Conservation (phyloP, 1,284 basidiomycete species). For the Austropuccinia psidii region DNA sequence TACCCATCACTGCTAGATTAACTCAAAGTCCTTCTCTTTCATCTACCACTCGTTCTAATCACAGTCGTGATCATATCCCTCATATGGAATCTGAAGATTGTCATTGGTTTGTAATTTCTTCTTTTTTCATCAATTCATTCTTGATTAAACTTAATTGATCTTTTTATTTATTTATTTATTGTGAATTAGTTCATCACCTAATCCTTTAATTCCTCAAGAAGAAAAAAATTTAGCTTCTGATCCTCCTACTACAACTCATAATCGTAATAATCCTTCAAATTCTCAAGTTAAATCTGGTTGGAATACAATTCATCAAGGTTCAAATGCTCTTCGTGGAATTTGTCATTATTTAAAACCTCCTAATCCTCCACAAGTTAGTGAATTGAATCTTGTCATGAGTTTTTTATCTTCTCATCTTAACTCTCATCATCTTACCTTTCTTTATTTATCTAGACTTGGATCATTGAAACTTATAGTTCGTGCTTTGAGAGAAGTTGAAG, state of each 20-base stretch:
- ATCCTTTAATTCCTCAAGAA: too few relatives aligned
- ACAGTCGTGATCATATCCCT: slow-evolving; percentile 30
- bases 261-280: too few relatives aligned
- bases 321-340: slow-evolving; percentile 21
- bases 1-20: slow-evolving; percentile 87
- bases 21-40: slow-evolving; percentile 57
- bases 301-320: slow-evolving; percentile 2
- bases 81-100: slow-evolving; percentile 35
- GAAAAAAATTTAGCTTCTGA: too few relatives aligned
- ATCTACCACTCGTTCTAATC: slow-evolving; percentile 13
- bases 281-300: too few relatives aligned
- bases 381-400: not conserved
- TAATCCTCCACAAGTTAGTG: slow-evolving; percentile 55
- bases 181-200: too few relatives aligned
- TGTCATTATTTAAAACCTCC: slow-evolving; percentile 39
- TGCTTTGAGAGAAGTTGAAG: slow-evolving; percentile 76
- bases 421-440: slow-evolving; percentile 1
- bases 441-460: slow-evolving; percentile 61
- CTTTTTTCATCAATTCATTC: too few relatives aligned
- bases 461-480: slow-evolving; percentile 86
- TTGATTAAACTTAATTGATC: too few relatives aligned
- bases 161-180: too few relatives aligned
- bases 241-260: too few relatives aligned
- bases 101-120: slow-evolving; percentile 46
- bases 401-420: too few relatives aligned